These are phyloP conservation scores for Bryoglossum gracile DNA, from an alignment of 495 filamentous ascomycete species.

Conservation along the genomic window DNA sequence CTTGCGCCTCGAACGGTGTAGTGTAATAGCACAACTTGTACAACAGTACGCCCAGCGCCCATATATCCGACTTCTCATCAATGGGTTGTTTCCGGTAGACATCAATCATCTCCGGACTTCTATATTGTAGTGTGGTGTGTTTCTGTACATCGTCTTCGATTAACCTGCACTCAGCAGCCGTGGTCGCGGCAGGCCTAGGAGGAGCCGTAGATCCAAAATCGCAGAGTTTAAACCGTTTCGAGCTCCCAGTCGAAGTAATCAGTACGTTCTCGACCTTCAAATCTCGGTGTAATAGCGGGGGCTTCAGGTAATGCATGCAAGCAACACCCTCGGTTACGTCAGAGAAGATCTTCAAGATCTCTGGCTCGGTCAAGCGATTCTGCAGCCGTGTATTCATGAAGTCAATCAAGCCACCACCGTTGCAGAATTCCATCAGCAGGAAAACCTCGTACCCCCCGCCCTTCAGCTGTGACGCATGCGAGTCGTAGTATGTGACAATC, in stretches of 20 bases:
- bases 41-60: conserved; percentile 89
- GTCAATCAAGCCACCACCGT: conserved; percentile 87
- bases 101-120: conserved; percentile 98
- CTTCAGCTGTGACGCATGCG: conserved; percentile 87
- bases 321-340: conserved; percentile 95
- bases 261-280: conserved; percentile 98
- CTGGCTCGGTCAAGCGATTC: conserved; percentile 92
- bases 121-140: conserved; percentile 94
- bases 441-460: conserved; percentile 97
- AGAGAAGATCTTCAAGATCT: conserved; percentile 93
- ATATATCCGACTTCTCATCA: conserved; percentile 98
- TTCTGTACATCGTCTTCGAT: conserved; percentile 97
- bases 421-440: conserved; percentile 90
- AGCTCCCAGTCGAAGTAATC: conserved; percentile 58
- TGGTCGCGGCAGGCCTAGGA: conserved; percentile 76
- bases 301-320: conserved; percentile 98
- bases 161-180: conserved; percentile 75
- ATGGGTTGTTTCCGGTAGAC: conserved; percentile 95
- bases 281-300: conserved; percentile 87
- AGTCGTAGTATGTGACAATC: conserved; percentile 97
- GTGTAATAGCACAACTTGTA: conserved; percentile 99
- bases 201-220: conserved; percentile 93
- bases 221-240: conserved; percentile 81
- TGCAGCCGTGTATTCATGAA: conserved; percentile 99
- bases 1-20: conserved; percentile 95